Evolutionary conservation across 2,329 filamentous ascomycete species (phyloP), one percentile per base, ranked within the genome.

Genomic region (Helotiales sp.): DNA sequence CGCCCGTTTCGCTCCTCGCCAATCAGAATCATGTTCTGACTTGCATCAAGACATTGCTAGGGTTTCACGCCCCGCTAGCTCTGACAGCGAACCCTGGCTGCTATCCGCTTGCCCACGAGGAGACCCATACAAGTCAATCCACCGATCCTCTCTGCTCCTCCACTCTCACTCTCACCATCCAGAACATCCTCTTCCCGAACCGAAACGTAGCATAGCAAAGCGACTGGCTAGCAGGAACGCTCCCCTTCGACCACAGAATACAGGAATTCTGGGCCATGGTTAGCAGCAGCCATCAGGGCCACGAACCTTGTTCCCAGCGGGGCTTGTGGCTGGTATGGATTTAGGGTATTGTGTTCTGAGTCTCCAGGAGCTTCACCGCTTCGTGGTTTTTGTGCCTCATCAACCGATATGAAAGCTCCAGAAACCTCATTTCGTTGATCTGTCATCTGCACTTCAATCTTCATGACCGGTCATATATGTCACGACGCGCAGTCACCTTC

Each of bases 21-120:
- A 44, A 46, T 53, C 51, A 46, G 29, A 27, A n/a, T 24, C 9
- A 31, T 30, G 17, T 48, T 19, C 46, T 48, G 6, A 31, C 15
- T 48, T 48, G 46, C 46, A 47, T 47, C 5, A 22, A 48, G 27
- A 44, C n/a, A 8, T 44, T 17, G 36, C 51, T 53, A 46, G 25
- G 17, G 51, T 53, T 53, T 53, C 51, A 53, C 19, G 48, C 19
- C 48, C 46, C 17, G 36, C 36, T n/a, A 19, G 17, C 36, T 5
- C 12, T 19, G 36, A 22, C 36, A 40, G 36, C 36, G 36, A 22
- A 19, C 36, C 36, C 15, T n/a, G n/a, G n/a, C n/a, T n/a, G n/a
- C 34, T n/a, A 36, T 6, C 33, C 33, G 33, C 33, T 36, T 36
- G 7, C 34, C 5, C 34, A 36, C 34, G 34, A 40, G 36, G n/a